Conservation (phyloP, 257 asterid genomes). For the Ocimum tenuiflorum region DNA sequence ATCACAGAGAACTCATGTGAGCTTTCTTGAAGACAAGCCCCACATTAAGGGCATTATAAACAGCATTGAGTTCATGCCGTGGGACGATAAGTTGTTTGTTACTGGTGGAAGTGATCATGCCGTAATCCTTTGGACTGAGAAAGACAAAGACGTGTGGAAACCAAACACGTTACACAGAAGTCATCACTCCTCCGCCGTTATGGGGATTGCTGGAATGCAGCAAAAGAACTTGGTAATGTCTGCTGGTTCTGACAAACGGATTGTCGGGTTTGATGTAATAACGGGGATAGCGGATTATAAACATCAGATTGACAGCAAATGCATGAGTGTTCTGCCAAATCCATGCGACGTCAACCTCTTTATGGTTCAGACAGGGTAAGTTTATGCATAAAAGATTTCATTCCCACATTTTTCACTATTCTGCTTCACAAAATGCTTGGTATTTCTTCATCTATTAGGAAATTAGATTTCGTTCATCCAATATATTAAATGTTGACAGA, state of each 20-base stretch:
- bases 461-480: background rate
- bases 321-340: slow-evolving; percentile 90
- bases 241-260: slow-evolving; percentile 80
- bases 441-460: background rate
- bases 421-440: background rate
- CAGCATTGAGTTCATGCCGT: slow-evolving; percentile 77
- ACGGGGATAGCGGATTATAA: slow-evolving; percentile 53
- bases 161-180: slow-evolving; percentile 48
- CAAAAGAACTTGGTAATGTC: slow-evolving; percentile 68
- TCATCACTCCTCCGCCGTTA: slow-evolving; percentile 78
- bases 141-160: slow-evolving; percentile 58
- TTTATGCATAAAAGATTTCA: background rate
- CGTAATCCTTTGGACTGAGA: slow-evolving; percentile 71
- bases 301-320: slow-evolving; percentile 76
- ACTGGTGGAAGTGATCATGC: slow-evolving; percentile 96
- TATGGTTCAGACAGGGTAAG: slow-evolving; percentile 93
- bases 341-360: slow-evolving; percentile 87
- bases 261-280: slow-evolving; percentile 51
- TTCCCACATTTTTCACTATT: background rate
- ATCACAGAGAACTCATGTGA: slow-evolving; percentile 45
- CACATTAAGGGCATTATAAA: slow-evolving; percentile 77
- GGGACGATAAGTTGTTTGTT: slow-evolving; percentile 66
- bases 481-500: background rate
- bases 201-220: slow-evolving; percentile 88
- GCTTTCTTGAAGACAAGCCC: slow-evolving; percentile 64